phyloP scores from a whole-genome alignment of 805 yeast genomes.

The Kuraishia hungarica region DNA sequence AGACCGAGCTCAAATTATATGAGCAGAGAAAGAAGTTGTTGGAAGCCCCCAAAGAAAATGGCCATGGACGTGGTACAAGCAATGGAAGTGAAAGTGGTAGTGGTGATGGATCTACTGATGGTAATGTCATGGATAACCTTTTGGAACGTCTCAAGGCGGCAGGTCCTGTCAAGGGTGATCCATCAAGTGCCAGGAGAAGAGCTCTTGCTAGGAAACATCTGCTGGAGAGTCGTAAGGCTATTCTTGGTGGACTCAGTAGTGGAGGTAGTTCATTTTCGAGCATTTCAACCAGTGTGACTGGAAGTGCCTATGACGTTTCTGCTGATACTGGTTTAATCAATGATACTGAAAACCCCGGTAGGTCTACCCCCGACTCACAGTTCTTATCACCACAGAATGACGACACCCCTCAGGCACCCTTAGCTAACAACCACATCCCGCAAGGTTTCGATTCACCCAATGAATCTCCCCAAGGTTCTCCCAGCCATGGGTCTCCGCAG shows the following conservation, averaged over 20 bases:
- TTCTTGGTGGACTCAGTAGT: neutral
- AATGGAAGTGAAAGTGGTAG: constrained; percentile 18
- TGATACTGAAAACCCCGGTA: neutral
- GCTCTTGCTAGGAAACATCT: constrained; percentile 66
- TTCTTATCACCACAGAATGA: neutral
- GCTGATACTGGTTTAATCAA: neutral
- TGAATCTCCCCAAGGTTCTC: neutral
- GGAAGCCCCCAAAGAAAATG: constrained; percentile 34
- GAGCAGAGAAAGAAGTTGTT: constrained; percentile 66
- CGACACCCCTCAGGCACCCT: neutral
- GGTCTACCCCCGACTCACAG: neutral
- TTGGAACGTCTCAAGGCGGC: constrained; percentile 83
- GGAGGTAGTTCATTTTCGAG: neutral
- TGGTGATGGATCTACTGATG: constrained; percentile 22
- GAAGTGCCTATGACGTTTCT: neutral
- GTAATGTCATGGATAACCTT: constrained; percentile 72
- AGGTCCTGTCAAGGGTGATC: constrained; percentile 69
- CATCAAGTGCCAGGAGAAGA: constrained; percentile 72
- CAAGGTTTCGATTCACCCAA: neutral
- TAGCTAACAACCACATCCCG: neutral
- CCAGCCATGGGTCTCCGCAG: neutral
- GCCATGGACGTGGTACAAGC: constrained; percentile 10
- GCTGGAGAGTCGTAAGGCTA: constrained; percentile 2
- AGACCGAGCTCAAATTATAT: constrained; percentile 71
- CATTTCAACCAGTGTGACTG: neutral